Evolutionary conservation across 345 rosid species (phyloP).

Genomic region (Sisymbrium irio): DNA sequence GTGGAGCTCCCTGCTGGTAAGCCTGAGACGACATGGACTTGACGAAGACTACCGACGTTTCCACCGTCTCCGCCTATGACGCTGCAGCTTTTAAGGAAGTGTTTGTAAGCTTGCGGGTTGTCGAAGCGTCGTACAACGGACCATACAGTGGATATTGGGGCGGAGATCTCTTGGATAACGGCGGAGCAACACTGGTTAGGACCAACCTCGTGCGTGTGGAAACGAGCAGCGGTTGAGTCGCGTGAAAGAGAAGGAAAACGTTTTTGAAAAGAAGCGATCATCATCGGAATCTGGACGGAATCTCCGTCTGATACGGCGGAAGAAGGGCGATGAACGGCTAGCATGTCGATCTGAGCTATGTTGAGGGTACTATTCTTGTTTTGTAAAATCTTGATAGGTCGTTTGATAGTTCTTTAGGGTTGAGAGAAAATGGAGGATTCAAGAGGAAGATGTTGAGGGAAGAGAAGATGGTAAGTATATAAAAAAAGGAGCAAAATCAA

Average conservation of each 20-base stretch:
- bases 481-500: constrained; percentile 15
- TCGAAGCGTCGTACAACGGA: constrained; percentile 74
- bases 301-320: constrained; percentile 31
- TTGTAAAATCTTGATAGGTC: constrained; percentile 18
- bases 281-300: constrained; percentile 27
- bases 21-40: constrained; percentile 67
- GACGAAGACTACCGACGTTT: constrained; percentile 58
- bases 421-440: not conserved
- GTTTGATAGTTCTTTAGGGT: constrained; percentile 11
- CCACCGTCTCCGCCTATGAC: constrained; percentile 60
- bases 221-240: constrained; percentile 34
- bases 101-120: constrained; percentile 72
- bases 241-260: constrained; percentile 40
- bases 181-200: constrained; percentile 71
- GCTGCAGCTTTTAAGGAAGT: constrained; percentile 65
- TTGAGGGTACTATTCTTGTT: not conserved
- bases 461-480: constrained; percentile 15
- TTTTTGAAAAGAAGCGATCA: constrained; percentile 33
- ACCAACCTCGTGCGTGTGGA: constrained; percentile 47
- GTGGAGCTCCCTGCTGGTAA: constrained; percentile 60
- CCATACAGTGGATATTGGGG: constrained; percentile 68
- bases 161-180: constrained; percentile 52
- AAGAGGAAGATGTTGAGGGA: constrained; percentile 10
- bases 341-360: constrained; percentile 17
- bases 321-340: constrained; percentile 31